Base-by-base conservation (phyloP, 2,329 filamentous ascomycete species). In the Boeremia lycopersici region DNA sequence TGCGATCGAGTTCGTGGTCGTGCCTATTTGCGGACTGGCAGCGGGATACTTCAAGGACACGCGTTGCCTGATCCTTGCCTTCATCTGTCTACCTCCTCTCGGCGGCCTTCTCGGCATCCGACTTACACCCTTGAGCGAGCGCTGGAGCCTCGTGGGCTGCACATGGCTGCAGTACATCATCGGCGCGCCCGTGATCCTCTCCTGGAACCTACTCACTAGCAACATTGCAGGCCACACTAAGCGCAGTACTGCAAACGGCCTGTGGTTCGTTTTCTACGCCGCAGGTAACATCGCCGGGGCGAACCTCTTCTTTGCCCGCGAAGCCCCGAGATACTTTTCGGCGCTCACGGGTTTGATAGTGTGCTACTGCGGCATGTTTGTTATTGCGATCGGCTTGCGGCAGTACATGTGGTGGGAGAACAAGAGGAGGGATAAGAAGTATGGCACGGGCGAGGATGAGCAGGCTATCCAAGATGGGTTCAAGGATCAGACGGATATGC, bases 151-250 rank as follows among this genome's bases (percentile, higher is more conserved):
- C 1, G 79, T 82, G 0, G 81, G 71, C n/a, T 82, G 81, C 61
- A 80, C 79, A 7, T 83, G 81, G 81, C 66, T 84, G 11, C 79
- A 82, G 55, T 79, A 79, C 36, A 70, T 82, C 2, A 55, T 83
- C 34, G 81, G 81, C 4, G 78, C 79, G 0, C 78, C 81, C 0
- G 76, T 84, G 2, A 78, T 83, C 34, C 59, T 83, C 1, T 81
- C 74, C 33, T 84, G 81, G 81, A 82, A 81, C 23, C 59, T 83
- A 0, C 75, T 82, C 15, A 73, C 72, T 0, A 73, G 70, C 1
- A 74, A 75, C 28, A 70, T 74, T 11, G 78, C 79, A 0, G 81
- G 81, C 0, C 81, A 84, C 59, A 83, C 80, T 2, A 83, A 83
- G 69, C 76, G 81, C 30, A 77, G 75, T 9, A 75, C 78, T 0